These are phyloP conservation scores for Candida nitratophila DNA, from an alignment of 805 yeast genomes.

Conservation along the genomic window DNA sequence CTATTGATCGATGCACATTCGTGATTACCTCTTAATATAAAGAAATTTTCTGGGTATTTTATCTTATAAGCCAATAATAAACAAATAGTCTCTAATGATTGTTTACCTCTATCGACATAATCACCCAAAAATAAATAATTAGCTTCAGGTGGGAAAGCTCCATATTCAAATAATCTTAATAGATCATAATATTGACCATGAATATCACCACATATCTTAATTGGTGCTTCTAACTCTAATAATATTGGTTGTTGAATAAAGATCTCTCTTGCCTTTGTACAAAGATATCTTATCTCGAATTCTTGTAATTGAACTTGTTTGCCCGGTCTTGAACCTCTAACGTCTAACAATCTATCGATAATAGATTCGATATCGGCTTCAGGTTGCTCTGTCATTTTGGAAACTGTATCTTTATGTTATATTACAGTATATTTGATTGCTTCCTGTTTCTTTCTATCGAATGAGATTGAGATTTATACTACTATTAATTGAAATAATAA, in stretches of 20 bases:
- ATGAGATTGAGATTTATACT: too few species aligned
- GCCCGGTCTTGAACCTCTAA: constrained; percentile 97
- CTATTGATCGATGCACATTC: constrained; percentile 98
- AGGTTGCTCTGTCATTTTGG: constrained; percentile 28
- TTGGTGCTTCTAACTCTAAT: constrained; percentile 94
- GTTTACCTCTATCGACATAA: constrained; percentile 98
- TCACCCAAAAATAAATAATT: constrained; percentile 94
- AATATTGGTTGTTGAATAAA: constrained; percentile 96
- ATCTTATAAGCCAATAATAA: constrained; percentile 90
- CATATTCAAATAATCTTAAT: constrained; percentile 91
- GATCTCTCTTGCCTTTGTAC: constrained; percentile 97
- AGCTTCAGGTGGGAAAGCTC: constrained; percentile 99
- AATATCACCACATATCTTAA: constrained; percentile 95
- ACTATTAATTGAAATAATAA: too few species aligned
- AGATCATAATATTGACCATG: constrained; percentile 98
- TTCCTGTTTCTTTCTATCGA: too few species aligned
- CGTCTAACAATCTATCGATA: constrained; percentile 93
- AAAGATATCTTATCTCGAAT: constrained; percentile 87
- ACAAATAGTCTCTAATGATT: constrained; percentile 93
- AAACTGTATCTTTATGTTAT: too few species aligned
- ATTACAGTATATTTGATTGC: too few species aligned
- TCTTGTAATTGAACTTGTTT: constrained; percentile 92
- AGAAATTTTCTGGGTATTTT: constrained; percentile 96
- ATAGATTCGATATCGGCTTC: constrained; percentile 96
- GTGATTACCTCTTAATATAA: constrained; percentile 95